Base-by-base conservation (phyloP, 1,139 yeast genomes). In the Debaryomycetaceae sp. region DNA sequence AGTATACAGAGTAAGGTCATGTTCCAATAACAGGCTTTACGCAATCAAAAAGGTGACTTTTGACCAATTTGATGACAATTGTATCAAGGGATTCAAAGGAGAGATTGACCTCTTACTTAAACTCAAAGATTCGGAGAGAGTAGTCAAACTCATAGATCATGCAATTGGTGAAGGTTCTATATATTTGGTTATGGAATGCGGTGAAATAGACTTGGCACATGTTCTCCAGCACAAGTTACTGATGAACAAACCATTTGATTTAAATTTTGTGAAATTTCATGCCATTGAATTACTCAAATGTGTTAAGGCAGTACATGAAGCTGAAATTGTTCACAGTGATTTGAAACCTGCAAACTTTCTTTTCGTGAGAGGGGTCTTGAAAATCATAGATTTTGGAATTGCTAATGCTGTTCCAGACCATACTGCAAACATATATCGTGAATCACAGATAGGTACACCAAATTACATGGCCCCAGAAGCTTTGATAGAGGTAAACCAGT, bases 401-500 rank as follows among this genome's bases (percentile, higher is more conserved):
- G 95, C 98, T 11, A 87, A 91, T 63, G 88, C 92, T 0, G 92
- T 92, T 2, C 95, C 96, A 1, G 97, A 91, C 41, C 88, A 88
- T 55, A 92, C 98, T 0, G 81, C 87, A 24, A 92, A 92, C 53
- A 79, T 92, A 17, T 92, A 91, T 56, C 75, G 98, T 42, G 95
- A 88, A 46, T 79, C 89, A 5, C 97, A 88, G 58, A 85, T 89
- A 42, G 98, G 98, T 3, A 92, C 98, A 0, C 96, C 97, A 2
- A 88, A 87, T 59, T 92, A 92, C 59, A 92, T 92, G 98, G 97
- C 98, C 0, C 98, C 98, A 0, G 98, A 92, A 59, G 88, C 98
- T 0, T 67, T 91, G 41, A 73, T 84, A 34, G 95, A 83, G 58
- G 78, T 79, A 40, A 73, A 61, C 43, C 70, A 65, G 42, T 45